Conservation (phyloP, 2,329 filamentous ascomycete species). For the Tolypocladium paradoxum region DNA sequence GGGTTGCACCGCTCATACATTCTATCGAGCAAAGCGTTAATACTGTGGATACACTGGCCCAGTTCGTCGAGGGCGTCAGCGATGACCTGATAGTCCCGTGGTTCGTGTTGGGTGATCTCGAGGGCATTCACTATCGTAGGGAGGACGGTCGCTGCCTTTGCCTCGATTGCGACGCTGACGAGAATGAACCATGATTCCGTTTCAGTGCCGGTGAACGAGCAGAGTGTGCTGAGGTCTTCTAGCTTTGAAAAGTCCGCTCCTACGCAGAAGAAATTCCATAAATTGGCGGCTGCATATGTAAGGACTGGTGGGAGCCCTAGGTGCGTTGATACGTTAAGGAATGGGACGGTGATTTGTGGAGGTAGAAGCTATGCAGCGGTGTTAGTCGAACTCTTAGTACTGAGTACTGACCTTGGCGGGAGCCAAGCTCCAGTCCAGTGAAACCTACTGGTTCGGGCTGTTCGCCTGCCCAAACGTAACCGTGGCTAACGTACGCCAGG, state of each 20-base stretch:
- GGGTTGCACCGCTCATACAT: conserved; percentile 90
- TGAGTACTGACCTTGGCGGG: neutral
- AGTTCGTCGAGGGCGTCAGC: conserved; percentile 54
- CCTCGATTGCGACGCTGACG: conserved; percentile 83
- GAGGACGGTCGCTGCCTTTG: conserved; percentile 62
- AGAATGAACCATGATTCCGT: conserved; percentile 95
- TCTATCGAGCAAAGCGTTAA: conserved; percentile 57
- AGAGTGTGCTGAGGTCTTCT: conserved; percentile 59
- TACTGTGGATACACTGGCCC: conserved; percentile 54
- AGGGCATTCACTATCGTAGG: conserved; percentile 71
- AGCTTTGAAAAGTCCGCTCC: conserved; percentile 48
- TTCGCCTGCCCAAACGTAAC: conserved; percentile 82
- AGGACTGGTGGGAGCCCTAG: conserved; percentile 78
- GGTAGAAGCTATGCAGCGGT: conserved; percentile 47
- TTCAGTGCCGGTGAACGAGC: conserved; percentile 78
- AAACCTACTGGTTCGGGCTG: conserved; percentile 55
- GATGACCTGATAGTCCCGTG: conserved; percentile 49
- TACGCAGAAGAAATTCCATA: conserved; percentile 76
- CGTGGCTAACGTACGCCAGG: conserved; percentile 69
- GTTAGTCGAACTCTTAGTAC: neutral
- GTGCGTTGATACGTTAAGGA: conserved; percentile 58
- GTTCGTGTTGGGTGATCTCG: conserved; percentile 41
- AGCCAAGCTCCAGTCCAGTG: neutral
- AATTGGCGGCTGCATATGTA: conserved; percentile 73
- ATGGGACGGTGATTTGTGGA: conserved; percentile 64